Percentiles rank a stretch among this genome's conserved stretches.
Conservation (phyloP, 2,329 filamentous ascomycete genomes). For the Microcyclosporella mali region DNA sequence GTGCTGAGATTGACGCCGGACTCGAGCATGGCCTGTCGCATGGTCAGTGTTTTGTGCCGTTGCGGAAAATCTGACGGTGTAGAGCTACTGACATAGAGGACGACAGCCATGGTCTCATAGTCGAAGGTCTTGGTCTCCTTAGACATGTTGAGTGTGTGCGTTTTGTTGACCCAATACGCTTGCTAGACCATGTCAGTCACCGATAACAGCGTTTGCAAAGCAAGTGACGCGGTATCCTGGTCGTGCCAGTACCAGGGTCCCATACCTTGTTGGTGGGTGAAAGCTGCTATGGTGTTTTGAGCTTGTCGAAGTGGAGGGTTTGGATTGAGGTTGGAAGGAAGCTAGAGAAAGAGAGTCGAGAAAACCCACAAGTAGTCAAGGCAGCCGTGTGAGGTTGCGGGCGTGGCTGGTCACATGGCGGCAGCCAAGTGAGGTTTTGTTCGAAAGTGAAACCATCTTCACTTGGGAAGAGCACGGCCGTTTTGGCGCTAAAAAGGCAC, state of each 20-base stretch:
- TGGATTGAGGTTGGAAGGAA: neutral
- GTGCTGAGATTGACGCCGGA: conserved; percentile 14
- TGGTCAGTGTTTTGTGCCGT: no score
- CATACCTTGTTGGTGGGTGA: neutral
- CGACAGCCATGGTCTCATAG: conserved; percentile 12
- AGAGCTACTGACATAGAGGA: conserved; percentile 4
- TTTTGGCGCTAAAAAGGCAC: no score
- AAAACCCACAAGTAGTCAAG: neutral
- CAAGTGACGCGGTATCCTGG: no score
- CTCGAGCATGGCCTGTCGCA: conserved; percentile 4
- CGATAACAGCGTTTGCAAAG: no score
- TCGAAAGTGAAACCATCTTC: neutral
- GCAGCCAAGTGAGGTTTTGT: conserved; percentile 4
- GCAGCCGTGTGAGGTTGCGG: conserved; percentile 2
- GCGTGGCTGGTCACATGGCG: conserved; percentile 1
- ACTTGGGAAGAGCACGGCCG: no score
- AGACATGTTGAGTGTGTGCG: conserved; percentile 4
- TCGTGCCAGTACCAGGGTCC: neutral
- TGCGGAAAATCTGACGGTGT: no score
- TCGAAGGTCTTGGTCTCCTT: conserved; percentile 8
- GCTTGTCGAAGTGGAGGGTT: neutral
- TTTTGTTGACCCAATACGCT: neutral
- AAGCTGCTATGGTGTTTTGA: neutral
- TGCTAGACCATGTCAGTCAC: neutral
- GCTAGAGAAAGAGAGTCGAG: neutral